Evolutionary conservation across 306 rosid genomes (phyloP).

Genomic region (Arachis hypogaea): DNA sequence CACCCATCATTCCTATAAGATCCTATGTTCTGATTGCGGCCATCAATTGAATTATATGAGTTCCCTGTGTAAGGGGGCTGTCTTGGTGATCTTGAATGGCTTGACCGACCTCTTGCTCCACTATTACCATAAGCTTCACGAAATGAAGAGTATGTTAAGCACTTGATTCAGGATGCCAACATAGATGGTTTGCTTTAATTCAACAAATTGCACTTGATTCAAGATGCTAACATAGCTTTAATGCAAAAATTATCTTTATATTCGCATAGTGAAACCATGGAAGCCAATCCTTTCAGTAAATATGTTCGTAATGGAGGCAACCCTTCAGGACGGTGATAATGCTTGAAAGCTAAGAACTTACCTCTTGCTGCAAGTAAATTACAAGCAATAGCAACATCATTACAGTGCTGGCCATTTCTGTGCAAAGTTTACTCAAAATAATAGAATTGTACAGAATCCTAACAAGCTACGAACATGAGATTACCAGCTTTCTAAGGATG

Average conservation of each 20-base stretch:
- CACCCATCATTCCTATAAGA: slow-evolving; percentile 76
- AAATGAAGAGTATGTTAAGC: slow-evolving; percentile 86
- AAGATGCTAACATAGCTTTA: slow-evolving; percentile 73
- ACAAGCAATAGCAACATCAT: slow-evolving; percentile 56
- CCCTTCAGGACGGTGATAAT: slow-evolving; percentile 74
- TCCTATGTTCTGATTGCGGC: slow-evolving; percentile 62
- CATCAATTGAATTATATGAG: slow-evolving; percentile 71
- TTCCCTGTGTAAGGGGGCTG: slow-evolving; percentile 66
- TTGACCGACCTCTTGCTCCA: slow-evolving; percentile 87
- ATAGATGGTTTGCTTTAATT: slow-evolving; percentile 71
- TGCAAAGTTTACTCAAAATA: slow-evolving; percentile 33
- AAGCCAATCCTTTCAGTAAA: slow-evolving; percentile 74
- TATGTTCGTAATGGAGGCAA: slow-evolving; percentile 60
- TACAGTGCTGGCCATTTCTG: slow-evolving; percentile 41
- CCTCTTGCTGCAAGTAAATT: slow-evolving; percentile 95
- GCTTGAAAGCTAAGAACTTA: slow-evolving; percentile 92
- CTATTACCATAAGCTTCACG: slow-evolving; percentile 92
- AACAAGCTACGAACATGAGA: slow-evolving; percentile 65
- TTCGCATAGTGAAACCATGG: slow-evolving; percentile 66
- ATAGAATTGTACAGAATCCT: slow-evolving; percentile 49
- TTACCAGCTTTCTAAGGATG: slow-evolving; percentile 81
- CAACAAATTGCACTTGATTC: slow-evolving; percentile 68
- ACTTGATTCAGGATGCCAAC: slow-evolving; percentile 71
- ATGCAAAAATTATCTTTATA: slow-evolving; percentile 73
- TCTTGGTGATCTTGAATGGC: slow-evolving; percentile 90